These are phyloP conservation scores for Kandelia obovata DNA, from an alignment of 345 rosid genomes.

Conservation along the genomic window DNA sequence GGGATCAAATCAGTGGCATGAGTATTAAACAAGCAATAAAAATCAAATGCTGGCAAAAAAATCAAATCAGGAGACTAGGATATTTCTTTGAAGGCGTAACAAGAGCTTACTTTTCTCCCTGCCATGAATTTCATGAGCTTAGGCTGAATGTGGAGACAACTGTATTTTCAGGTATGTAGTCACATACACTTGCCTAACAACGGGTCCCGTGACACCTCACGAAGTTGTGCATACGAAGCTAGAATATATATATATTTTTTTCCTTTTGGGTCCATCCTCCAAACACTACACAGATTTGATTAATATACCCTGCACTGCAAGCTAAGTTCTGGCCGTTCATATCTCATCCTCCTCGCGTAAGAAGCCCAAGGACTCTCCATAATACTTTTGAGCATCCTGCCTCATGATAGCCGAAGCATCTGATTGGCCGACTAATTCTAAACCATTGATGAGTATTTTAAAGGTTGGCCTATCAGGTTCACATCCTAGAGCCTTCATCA, in stretches of 20 bases:
- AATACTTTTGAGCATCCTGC: slow-evolving; percentile 55
- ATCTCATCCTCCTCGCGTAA: slow-evolving; percentile 30
- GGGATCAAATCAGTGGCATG: too few relatives aligned
- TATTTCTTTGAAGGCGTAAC: too few relatives aligned
- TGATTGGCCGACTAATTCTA: slow-evolving; percentile 50
- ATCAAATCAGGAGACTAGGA: too few relatives aligned
- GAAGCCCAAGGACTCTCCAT: slow-evolving; percentile 57
- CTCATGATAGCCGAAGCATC: slow-evolving; percentile 40
- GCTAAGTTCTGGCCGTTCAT: neutral
- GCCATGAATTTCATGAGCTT: too few relatives aligned
- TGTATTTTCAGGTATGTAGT: neutral
- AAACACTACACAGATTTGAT: neutral
- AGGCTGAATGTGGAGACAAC: too few relatives aligned
- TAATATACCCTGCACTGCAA: neutral
- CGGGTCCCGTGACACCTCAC: neutral
- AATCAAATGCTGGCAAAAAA: too few relatives aligned
- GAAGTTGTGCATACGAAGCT: neutral
- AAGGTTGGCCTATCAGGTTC: slow-evolving; percentile 65
- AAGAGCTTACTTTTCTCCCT: too few relatives aligned
- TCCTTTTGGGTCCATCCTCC: neutral
- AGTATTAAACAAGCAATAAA: too few relatives aligned
- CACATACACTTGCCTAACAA: neutral
- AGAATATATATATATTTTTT: too few relatives aligned
- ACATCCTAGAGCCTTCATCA: slow-evolving; percentile 57
- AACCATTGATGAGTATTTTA: slow-evolving; percentile 51